Percentiles rank a stretch among this genome's conserved stretches.
Evolutionary conservation across 768 basidiomycete genomes (phyloP).

Genomic region (Xerocomellus chrysenteron): DNA sequence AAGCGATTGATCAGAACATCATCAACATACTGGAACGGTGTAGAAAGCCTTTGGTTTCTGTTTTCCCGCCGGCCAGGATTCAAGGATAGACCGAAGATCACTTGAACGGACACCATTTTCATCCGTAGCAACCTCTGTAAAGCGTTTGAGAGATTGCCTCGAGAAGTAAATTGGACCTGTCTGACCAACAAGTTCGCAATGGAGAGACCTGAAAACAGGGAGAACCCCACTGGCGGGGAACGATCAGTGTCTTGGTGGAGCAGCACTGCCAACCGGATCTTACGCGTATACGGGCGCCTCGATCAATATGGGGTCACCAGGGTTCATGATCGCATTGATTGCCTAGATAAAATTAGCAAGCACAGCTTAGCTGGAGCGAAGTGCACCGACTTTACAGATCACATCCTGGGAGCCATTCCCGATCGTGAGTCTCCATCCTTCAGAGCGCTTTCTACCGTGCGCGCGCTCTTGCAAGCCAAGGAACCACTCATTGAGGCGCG

Average conservation of each 20-base stretch:
- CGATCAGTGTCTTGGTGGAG: conserved; percentile 12
- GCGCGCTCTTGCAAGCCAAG: conserved; percentile 64
- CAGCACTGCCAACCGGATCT: conserved; percentile 24
- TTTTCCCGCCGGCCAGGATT: conserved; percentile 71
- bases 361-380: background rate
- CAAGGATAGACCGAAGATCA: conserved; percentile 61
- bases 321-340: conserved; percentile 66
- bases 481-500: conserved; percentile 66
- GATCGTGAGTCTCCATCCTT: conserved; percentile 75
- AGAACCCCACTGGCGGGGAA: conserved; percentile 54
- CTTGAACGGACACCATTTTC: conserved; percentile 62
- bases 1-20: conserved; percentile 4
- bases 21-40: conserved; percentile 62
- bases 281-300: conserved; percentile 82
- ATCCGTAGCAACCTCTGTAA: conserved; percentile 76
- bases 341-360: conserved; percentile 46
- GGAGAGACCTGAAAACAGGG: conserved; percentile 56
- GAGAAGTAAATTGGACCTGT: background rate
- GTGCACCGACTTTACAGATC: conserved; percentile 67
- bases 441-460: conserved; percentile 61
- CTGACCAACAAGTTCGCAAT: conserved; percentile 60
- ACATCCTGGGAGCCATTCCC: conserved; percentile 89
- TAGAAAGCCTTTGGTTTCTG: conserved; percentile 78
- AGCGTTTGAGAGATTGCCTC: conserved; percentile 4
- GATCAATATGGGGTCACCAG: conserved; percentile 77